phyloP scores from a whole-genome alignment of 1,139 yeast species.

The Scheffersomyces stambukii region DNA sequence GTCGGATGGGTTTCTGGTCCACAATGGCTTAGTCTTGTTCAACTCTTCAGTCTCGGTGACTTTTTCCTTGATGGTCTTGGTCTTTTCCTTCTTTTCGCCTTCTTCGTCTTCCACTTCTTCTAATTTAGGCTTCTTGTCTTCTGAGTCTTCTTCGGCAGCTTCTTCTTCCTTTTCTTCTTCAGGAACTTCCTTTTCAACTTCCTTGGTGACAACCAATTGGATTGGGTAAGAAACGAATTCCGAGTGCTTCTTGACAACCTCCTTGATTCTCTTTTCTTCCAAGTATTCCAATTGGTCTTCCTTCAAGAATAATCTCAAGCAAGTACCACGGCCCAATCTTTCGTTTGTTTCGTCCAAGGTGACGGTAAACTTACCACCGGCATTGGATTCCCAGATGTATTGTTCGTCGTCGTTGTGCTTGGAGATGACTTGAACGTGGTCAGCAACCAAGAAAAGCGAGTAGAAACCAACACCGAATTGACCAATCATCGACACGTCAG shows the following conservation, averaged over 20 bases:
- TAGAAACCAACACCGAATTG: constrained; percentile 99
- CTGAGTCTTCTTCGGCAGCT: constrained; percentile 46
- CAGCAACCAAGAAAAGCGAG: constrained; percentile 98
- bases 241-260: constrained; percentile 98
- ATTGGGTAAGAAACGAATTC: constrained; percentile 99
- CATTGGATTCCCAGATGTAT: constrained; percentile 99
- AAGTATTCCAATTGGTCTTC: constrained; percentile 98
- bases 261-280: constrained; percentile 99
- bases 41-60: constrained; percentile 93
- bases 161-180: constrained; percentile 62
- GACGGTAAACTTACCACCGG: constrained; percentile 98
- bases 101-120: constrained; percentile 69
- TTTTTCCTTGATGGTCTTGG: constrained; percentile 78
- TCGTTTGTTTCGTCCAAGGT: constrained; percentile 85
- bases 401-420: constrained; percentile 99
- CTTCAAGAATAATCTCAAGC: constrained; percentile 94
- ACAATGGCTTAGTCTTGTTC: constrained; percentile 97
- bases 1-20: constrained; percentile 99
- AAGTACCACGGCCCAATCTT: constrained; percentile 90
- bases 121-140: constrained; percentile 54
- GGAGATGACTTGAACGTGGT: constrained; percentile 96
- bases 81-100: constrained; percentile 64
- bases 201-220: constrained; percentile 97
- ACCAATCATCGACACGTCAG: constrained; percentile 99
- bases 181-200: constrained; percentile 94